Base-by-base conservation (phyloP, 306 rosid species). In the Crataegus laevigata region DNA sequence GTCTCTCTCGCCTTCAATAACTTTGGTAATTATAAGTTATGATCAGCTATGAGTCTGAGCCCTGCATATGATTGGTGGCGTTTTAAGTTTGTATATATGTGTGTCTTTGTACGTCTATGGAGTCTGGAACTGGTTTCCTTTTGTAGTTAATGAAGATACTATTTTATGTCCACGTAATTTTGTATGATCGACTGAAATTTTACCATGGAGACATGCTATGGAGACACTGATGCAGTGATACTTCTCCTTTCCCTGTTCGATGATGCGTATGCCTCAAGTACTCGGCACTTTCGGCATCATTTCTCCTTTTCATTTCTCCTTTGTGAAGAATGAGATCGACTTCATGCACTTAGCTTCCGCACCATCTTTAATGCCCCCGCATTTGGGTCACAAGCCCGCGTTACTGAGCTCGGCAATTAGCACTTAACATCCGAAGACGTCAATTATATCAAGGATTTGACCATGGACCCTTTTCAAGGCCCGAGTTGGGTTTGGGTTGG, bases 81-180 rank as follows among this genome's bases (percentile, higher is more conserved):
- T 50, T 76, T 69, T 72, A 50, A 62, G 80, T 69, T 73, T 86
- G 93, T 86, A 75, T 63, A 90, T 88, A 85, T 69, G 75, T 34
- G 72, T 81, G 88, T 72, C 75, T 59, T 63, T 76, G 79, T 77
- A 77, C 81, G 80, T 50, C 47, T 85, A 64, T 19, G 84, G 78
- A 77, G 73, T 85, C 68, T 15, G 83, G 78, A 77, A 78, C 75
- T 8, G 52, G 65, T 69, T 61, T 34, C 67, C 72, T 51, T 64
- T 63, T 87, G 87, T 87, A 89, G 73, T 75, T 55, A 72, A 25
- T 28, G 63, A 69, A 29, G 76, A 19, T 29, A 8, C 65, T 30
- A 24, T 63, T 64, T 77, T 73, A 68, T 51, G 59, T 45, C 66
- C 28, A 18, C 54, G 3, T 32, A 64, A 70, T 72, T 73, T 80